Base-by-base conservation (phyloP, 2,329 filamentous ascomycete species). In the Cladophialophora yegresii region DNA sequence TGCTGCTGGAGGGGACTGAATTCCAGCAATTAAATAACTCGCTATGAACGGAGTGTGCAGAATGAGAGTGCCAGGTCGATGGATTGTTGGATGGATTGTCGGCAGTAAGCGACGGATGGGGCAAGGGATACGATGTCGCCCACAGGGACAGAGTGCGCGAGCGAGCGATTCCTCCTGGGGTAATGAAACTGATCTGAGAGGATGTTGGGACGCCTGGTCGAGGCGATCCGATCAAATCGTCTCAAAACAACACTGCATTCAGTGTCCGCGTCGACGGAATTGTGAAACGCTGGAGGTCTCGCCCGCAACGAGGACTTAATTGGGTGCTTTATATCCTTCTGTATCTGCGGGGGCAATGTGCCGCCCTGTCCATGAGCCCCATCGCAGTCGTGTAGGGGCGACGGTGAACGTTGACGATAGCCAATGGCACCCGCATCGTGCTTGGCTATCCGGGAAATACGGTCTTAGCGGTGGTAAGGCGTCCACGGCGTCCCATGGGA, bases 61-160 rank as follows among this genome's bases (percentile, higher is more conserved):
- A 13, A 57, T 30, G 4, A 16, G 10, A 16, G n/a, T 36, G 7
- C 26, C 2, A 28, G 23, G 43, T 8, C 9, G 36, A 47, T 4
- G 12, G 20, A 6, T 43, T 28, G 23, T 16, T 43, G 9, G 10
- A 22, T 45, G 33, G 3, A 22, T 4, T 7, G 36, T 20, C 16
- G 10, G 20, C 8, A 10, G 40, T 57, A 57, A 57, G 55, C 55
- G 43, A 36, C 36, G 6, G 54, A 57, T n/a, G 16, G 23, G 54
- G 36, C 3, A 45, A 32, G 23, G n/a, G 30, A 5, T 49, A 49
- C 54, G 10, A n/a, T 45, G 54, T 12, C 7, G 22, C 8, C 4
- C 20, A 16, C 54, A 45, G 54, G 22, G 8, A 57, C 40, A 1
- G 12, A 40, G 16, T 49, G 3, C n/a, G 45, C 7, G n/a, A 49